phyloP scores from a whole-genome alignment of 2,329 filamentous ascomycete genomes.

The Cladophialophora yegresii region DNA sequence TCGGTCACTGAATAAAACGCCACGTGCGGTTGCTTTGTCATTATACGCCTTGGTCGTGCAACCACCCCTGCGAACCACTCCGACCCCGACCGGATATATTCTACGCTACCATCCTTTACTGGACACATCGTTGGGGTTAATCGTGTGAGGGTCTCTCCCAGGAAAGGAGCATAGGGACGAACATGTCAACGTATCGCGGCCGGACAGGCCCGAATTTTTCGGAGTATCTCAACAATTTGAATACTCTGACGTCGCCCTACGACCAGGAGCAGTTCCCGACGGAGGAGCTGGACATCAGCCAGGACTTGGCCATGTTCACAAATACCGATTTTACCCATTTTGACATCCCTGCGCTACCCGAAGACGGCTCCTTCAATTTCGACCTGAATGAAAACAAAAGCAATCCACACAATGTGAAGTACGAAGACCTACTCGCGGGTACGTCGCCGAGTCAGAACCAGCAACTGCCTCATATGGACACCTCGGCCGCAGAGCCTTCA shows the following conservation, averaged over 20 bases:
- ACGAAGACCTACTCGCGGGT: constrained; percentile 34
- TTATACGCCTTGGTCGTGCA: constrained; percentile 13
- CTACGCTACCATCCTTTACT: background rate
- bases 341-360: constrained; percentile 51
- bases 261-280: constrained; percentile 61
- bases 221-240: constrained; percentile 83
- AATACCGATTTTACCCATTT: constrained; percentile 82
- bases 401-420: constrained; percentile 31
- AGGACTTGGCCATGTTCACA: constrained; percentile 76
- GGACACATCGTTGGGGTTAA: background rate
- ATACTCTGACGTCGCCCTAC: constrained; percentile 66
- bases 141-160: background rate
- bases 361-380: constrained; percentile 35
- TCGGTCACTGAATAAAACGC: background rate
- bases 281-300: constrained; percentile 65
- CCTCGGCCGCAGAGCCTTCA: constrained; percentile 25
- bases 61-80: background rate
- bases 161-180: background rate
- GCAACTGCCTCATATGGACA: constrained; percentile 25
- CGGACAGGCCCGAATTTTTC: constrained; percentile 82
- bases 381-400: constrained; percentile 32
- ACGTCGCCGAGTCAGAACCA: constrained; percentile 25
- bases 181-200: constrained; percentile 73
- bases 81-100: background rate
- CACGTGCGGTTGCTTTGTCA: constrained; percentile 18